A percentile compares a stretch with the other conserved stretches of the same genome.
Evolutionary conservation across 2,329 filamentous ascomycete genomes (phyloP).

Genomic region (Plectosphaerella plurivora): DNA sequence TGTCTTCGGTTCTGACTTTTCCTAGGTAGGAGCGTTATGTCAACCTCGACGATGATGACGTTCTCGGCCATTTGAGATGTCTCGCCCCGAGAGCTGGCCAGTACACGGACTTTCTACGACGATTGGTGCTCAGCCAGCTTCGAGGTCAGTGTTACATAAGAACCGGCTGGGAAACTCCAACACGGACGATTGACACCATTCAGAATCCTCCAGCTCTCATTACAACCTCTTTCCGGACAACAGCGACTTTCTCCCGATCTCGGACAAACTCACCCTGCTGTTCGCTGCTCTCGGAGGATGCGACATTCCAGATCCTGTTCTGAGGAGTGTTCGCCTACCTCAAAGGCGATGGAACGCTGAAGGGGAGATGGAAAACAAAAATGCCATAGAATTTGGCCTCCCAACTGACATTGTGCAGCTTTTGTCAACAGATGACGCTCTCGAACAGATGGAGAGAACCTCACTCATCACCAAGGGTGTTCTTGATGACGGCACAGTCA

Average conservation of each 20-base stretch:
- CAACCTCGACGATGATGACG: slow-evolving; percentile 25
- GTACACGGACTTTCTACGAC: slow-evolving; percentile 15
- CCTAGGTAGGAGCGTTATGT: slow-evolving; percentile 26
- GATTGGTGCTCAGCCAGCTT: too few relatives aligned
- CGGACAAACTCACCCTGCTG: slow-evolving; percentile 19
- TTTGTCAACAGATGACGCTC: too few relatives aligned
- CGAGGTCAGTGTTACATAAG: too few relatives aligned
- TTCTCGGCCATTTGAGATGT: slow-evolving; percentile 19
- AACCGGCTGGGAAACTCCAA: too few relatives aligned
- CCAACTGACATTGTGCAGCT: too few relatives aligned
- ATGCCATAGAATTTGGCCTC: too few relatives aligned
- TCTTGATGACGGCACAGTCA: too few relatives aligned
- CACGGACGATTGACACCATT: slow-evolving; percentile 5
- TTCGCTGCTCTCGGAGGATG: slow-evolving; percentile 13
- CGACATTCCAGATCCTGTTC: slow-evolving; percentile 15
- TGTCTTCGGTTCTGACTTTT: background rate
- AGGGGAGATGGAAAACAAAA: too few relatives aligned
- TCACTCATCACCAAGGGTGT: too few relatives aligned
- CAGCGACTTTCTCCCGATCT: slow-evolving; percentile 16
- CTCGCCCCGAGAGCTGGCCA: slow-evolving; percentile 11
- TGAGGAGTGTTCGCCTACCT: slow-evolving; percentile 13
- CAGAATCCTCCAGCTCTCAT: slow-evolving; percentile 6
- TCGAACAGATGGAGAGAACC: too few relatives aligned
- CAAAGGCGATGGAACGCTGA: slow-evolving; percentile 15
- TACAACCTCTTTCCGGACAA: slow-evolving; percentile 19